Evolutionary conservation across 2,329 filamentous ascomycete species (phyloP).

Genomic region (Talaromyces sp.): DNA sequence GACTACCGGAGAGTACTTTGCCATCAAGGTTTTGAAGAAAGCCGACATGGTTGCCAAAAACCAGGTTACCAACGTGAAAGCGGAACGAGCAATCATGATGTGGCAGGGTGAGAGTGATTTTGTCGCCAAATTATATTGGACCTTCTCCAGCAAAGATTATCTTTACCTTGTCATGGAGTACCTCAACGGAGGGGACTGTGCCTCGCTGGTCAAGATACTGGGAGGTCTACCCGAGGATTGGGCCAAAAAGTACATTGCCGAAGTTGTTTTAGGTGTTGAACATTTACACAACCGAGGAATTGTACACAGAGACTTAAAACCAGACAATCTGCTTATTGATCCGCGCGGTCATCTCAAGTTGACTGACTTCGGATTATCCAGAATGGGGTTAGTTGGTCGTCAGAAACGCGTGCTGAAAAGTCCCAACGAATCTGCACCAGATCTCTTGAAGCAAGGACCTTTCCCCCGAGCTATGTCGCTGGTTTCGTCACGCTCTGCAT

Average conservation of each 20-base stretch:
- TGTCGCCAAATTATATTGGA: constrained; percentile 98
- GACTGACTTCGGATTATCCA: constrained; percentile 93
- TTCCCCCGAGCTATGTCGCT: constrained; percentile 82
- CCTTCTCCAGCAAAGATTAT: constrained; percentile 98
- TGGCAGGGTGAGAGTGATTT: constrained; percentile 99
- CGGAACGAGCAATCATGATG: constrained; percentile 99
- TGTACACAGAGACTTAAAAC: constrained; percentile 93
- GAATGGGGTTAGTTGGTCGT: constrained; percentile 93
- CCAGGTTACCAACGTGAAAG: constrained; percentile 98
- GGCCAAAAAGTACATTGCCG: constrained; percentile 95
- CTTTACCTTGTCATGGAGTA: constrained; percentile 99
- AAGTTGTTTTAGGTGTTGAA: constrained; percentile 94
- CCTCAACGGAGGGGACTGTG: constrained; percentile 93
- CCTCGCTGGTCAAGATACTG: constrained; percentile 89
- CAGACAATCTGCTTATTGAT: constrained; percentile 94
- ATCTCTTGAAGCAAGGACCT: constrained; percentile 85
- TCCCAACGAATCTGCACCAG: constrained; percentile 76
- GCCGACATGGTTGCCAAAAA: constrained; percentile 99
- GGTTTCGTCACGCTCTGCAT: constrained; percentile 85
- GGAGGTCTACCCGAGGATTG: constrained; percentile 92
- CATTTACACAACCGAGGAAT: constrained; percentile 92
- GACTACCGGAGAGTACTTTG: constrained; percentile 95
- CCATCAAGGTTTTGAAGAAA: constrained; percentile 97
- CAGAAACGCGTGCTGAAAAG: constrained; percentile 87
- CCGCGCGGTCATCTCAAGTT: constrained; percentile 94